phyloP scores from a whole-genome alignment of 2,329 filamentous ascomycete genomes.

The Orbilia quercus region DNA sequence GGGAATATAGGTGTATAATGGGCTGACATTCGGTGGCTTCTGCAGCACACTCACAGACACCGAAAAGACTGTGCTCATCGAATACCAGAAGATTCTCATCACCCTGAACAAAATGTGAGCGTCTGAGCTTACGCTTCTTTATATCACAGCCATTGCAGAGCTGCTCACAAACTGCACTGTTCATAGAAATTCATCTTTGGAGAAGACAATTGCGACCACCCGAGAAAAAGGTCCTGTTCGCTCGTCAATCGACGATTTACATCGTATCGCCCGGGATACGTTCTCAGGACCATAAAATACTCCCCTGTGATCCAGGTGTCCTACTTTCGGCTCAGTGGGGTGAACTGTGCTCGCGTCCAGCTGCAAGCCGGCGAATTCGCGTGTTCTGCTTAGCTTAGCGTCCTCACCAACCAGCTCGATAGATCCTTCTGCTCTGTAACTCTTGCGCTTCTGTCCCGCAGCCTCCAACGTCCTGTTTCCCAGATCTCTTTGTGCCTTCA shows the following conservation, averaged over 20 bases:
- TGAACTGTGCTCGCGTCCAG: conserved; percentile 14
- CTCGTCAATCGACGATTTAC: conserved; percentile 49
- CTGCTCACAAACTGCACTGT: too few relatives aligned
- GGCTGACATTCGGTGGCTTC: background rate
- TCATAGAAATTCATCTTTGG: conserved; percentile 44
- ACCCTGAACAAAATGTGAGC: conserved; percentile 46
- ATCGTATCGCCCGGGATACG: conserved; percentile 47
- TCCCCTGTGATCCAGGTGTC: background rate
- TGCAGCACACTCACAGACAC: conserved; percentile 45
- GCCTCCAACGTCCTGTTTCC: conserved; percentile 17
- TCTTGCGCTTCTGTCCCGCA: conserved; percentile 38
- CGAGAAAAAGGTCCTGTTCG: conserved; percentile 52
- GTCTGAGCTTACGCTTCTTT: background rate
- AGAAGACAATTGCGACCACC: conserved; percentile 47
- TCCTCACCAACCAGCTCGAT: conserved; percentile 17
- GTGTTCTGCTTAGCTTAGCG: conserved; percentile 41
- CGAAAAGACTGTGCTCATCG: conserved; percentile 53
- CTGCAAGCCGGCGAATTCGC: conserved; percentile 4
- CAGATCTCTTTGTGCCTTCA: conserved; percentile 2
- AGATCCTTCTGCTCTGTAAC: conserved; percentile 46
- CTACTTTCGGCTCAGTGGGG: background rate
- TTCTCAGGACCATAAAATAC: conserved; percentile 30
- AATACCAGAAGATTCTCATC: conserved; percentile 53
- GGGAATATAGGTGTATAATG: too few relatives aligned
- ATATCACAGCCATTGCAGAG: too few relatives aligned